Conservation (phyloP, 2,329 filamentous ascomycete species). For the Aspergillus sojae region DNA sequence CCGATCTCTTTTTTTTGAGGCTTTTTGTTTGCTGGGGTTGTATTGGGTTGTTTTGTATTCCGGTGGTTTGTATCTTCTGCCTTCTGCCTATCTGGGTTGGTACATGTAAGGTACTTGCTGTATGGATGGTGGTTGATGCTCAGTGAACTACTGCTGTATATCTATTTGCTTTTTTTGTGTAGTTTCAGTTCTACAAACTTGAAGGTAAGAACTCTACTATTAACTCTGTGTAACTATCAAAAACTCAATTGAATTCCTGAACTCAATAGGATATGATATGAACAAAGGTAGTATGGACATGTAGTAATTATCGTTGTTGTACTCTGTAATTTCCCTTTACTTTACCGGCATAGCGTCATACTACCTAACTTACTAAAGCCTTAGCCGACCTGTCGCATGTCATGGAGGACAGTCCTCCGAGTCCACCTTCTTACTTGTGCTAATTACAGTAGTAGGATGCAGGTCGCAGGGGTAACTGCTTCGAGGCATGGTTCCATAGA, state of each 20-base stretch:
- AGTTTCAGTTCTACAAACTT: too few species aligned
- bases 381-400: constrained; percentile 7
- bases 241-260: neutral
- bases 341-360: constrained; percentile 12
- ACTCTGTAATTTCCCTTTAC: neutral
- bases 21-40: neutral
- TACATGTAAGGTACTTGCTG: too few species aligned
- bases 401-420: constrained; percentile 30
- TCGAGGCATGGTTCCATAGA: constrained; percentile 6
- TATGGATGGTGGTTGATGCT: too few species aligned
- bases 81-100: too few species aligned
- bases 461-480: constrained; percentile 2
- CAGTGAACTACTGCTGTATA: too few species aligned
- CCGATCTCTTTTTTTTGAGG: constrained; percentile 10
- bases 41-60: neutral
- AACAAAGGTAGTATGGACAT: neutral
- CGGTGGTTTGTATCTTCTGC: neutral
- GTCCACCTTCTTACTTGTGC: constrained; percentile 3
- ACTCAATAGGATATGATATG: neutral
- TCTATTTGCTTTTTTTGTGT: neutral
- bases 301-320: neutral
- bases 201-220: neutral
- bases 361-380: constrained; percentile 7
- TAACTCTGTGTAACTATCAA: neutral
- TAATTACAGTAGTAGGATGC: constrained; percentile 1